Percentiles rank a stretch among this genome's conserved stretches.
Evolutionary conservation across 2,329 filamentous ascomycete species (phyloP).

Genomic region (Fusarium sp.): DNA sequence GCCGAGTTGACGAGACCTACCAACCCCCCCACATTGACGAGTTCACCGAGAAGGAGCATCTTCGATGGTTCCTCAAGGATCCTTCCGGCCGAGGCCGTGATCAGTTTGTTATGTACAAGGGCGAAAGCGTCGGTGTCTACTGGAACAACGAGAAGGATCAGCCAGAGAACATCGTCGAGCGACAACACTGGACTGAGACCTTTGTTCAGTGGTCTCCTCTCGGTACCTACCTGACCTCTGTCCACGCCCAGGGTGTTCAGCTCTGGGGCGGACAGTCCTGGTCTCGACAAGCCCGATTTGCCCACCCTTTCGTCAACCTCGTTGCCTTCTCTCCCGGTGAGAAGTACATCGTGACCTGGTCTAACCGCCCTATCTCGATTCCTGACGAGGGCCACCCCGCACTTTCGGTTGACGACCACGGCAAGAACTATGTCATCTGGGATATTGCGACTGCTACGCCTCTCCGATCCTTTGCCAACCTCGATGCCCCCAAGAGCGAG

Average conservation of each 20-base stretch:
- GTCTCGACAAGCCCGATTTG: constrained; percentile 91
- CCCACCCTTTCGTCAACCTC: constrained; percentile 94
- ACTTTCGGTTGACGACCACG: constrained; percentile 92
- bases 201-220: constrained; percentile 98
- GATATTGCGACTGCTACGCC: constrained; percentile 91
- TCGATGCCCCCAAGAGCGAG: constrained; percentile 76
- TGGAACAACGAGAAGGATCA: constrained; percentile 98
- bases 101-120: constrained; percentile 94
- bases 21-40: constrained; percentile 82
- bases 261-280: constrained; percentile 94
- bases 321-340: constrained; percentile 95
- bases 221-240: constrained; percentile 93
- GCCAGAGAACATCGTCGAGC: constrained; percentile 90
- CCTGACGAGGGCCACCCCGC: constrained; percentile 87
- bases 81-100: constrained; percentile 83
- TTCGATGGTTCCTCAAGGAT: constrained; percentile 93
- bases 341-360: constrained; percentile 97
- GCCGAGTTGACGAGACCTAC: constrained; percentile 93
- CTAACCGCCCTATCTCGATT: constrained; percentile 90
- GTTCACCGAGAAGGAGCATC: constrained; percentile 92
- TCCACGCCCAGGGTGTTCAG: constrained; percentile 96
- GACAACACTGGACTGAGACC: constrained; percentile 96
- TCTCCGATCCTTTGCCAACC: constrained; percentile 91
- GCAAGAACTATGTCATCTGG: constrained; percentile 99
- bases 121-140: constrained; percentile 92